Evolutionary conservation across 495 filamentous ascomycete species (phyloP).

Genomic region (Cercophora sp.): DNA sequence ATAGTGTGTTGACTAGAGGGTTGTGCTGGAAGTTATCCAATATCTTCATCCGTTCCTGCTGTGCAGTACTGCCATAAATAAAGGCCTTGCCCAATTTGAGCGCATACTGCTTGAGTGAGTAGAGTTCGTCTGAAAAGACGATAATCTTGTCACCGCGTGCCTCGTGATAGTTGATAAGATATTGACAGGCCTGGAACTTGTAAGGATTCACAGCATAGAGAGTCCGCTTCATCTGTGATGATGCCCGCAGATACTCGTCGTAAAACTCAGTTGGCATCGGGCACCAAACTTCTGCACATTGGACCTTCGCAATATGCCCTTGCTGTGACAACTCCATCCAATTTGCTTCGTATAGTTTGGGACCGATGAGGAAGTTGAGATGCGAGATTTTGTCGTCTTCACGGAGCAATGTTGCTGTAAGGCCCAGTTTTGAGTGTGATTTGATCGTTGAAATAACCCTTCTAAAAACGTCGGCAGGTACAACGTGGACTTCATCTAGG

Average conservation of each 20-base stretch:
- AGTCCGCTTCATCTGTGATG: conserved; percentile 55
- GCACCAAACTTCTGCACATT: conserved; percentile 99
- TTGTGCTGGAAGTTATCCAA: conserved; percentile 97
- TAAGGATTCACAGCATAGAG: conserved; percentile 96
- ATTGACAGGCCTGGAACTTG: conserved; percentile 96
- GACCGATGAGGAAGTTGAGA: conserved; percentile 95
- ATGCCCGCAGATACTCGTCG: conserved; percentile 71
- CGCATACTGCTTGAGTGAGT: conserved; percentile 83
- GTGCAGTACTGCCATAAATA: conserved; percentile 87
- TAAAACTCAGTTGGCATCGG: conserved; percentile 99
- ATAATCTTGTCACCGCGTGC: conserved; percentile 96
- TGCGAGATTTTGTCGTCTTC: conserved; percentile 98
- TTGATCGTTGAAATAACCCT: conserved; percentile 88
- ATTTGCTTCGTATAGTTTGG: conserved; percentile 96
- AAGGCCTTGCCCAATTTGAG: conserved; percentile 80
- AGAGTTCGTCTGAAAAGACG: conserved; percentile 98
- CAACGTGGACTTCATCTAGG: conserved; percentile 97
- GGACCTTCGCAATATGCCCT: conserved; percentile 94
- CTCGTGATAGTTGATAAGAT: conserved; percentile 97
- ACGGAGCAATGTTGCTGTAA: conserved; percentile 90
- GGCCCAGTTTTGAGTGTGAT: conserved; percentile 88
- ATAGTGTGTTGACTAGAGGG: conserved; percentile 87
- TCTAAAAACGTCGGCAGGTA: conserved; percentile 92
- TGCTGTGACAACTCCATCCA: conserved; percentile 99
- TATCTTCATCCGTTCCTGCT: conserved; percentile 82